A percentile compares a stretch with the other conserved stretches of the same genome.
phyloP scores from a whole-genome alignment of 1,284 basidiomycete species.

The Psilocybe mexicana region DNA sequence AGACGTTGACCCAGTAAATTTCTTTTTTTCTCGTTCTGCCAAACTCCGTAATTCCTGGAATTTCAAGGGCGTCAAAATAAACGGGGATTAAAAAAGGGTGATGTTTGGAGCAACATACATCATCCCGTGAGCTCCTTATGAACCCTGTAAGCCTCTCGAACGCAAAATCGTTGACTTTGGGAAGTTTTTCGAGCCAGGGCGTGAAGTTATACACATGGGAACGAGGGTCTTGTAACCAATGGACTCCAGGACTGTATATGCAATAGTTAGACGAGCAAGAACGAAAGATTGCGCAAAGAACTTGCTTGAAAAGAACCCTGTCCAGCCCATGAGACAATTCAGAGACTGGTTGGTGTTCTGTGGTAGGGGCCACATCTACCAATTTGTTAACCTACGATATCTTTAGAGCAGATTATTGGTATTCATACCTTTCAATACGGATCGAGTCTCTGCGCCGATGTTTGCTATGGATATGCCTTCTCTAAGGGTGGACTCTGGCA shows the following conservation, averaged over 20 bases:
- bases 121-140: conserved; percentile 79
- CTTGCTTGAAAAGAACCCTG: conserved; percentile 83
- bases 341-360: conserved; percentile 61
- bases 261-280: background rate
- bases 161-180: conserved; percentile 87
- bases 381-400: background rate
- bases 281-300: conserved; percentile 9
- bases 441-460: conserved; percentile 18
- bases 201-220: conserved; percentile 89
- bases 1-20: conserved; percentile 90
- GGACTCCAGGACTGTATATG: conserved; percentile 81
- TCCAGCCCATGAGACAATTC: conserved; percentile 78
- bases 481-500: background rate
- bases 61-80: background rate
- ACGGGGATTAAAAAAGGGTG: conserved; percentile 1
- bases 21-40: conserved; percentile 57
- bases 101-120: conserved; percentile 40
- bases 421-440: conserved; percentile 30
- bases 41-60: conserved; percentile 65
- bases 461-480: conserved; percentile 42
- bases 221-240: conserved; percentile 87
- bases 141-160: conserved; percentile 82
- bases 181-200: conserved; percentile 69
- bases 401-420: background rate
- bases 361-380: conserved; percentile 49